Evolutionary conservation across 2,329 filamentous ascomycete species (phyloP), one percentile per base, ranked within the genome.

Genomic region (Dactylella cylindrospora): DNA sequence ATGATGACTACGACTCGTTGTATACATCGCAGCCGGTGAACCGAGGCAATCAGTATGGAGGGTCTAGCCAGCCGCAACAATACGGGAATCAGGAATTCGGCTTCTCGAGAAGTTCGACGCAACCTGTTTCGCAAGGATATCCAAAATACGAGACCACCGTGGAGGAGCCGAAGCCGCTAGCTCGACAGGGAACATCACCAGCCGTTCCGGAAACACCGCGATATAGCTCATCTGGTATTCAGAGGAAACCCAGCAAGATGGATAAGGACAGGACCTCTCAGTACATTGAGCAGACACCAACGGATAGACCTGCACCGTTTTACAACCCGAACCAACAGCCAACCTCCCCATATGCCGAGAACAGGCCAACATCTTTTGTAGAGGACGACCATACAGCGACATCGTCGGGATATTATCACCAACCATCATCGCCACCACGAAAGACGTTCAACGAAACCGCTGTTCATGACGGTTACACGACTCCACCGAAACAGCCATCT

Each of bases 201-300:
- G 28, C 44, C 5, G 55, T 26, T 20, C 43, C 55, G 6, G 17
- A 26, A 3, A 54, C n/a, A 17, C 54, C 47, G 26, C 35, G 22
- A 9, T 45, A 35, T n/a, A 36, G 23, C 20, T 15, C 47, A 28
- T 41, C 49, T 19, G 49, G 49, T 19, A 64, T 64, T 19, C 57
- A 64, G 28, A 51, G 57, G 25, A 64, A 64, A 23, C 57, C 57
- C 15, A 64, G 57, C 45, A 64, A 64, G 50, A 64, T 64, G 57
- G 57, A 64, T 17, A 36, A 46, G 3, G 50, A 55, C 28, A 31
- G 43, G 10, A 26, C 22, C n/a, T 29, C 32, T 15, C 50, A 55
- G 20, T 40, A 46, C 20, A 17, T 20, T 10, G 23, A 20, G 19
- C 17, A 9, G 33, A 4, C 15, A 38, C 33, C 3, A 17, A 12